Conservation (phyloP, 768 basidiomycete species). For the Phylloporus arenicola region DNA sequence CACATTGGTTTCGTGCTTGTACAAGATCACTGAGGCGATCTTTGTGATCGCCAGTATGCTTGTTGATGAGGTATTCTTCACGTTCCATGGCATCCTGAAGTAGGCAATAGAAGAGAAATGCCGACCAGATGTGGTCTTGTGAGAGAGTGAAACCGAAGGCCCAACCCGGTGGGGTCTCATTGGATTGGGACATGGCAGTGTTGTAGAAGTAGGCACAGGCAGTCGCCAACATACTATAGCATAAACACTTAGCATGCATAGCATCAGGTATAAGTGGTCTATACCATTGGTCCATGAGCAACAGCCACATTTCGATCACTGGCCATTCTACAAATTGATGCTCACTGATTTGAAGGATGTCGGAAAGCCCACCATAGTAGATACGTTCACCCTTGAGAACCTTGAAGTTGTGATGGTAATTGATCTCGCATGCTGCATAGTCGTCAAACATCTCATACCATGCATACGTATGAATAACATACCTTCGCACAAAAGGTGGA, state of each 20-base stretch:
- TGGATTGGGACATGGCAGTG: not conserved
- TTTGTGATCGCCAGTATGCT: not conserved
- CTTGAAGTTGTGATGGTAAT: too few relatives aligned
- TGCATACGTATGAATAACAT: not conserved
- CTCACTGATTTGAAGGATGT: not conserved
- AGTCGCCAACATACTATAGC: not conserved
- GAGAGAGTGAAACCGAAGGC: not conserved
- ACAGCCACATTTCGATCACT: conserved; percentile 1
- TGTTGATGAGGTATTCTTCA: not conserved
- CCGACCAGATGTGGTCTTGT: not conserved
- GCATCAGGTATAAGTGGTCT: not conserved
- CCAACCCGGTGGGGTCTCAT: not conserved
- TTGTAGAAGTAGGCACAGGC: not conserved
- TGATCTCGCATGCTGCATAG: too few relatives aligned
- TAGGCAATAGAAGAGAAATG: not conserved
- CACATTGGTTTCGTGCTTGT: not conserved
- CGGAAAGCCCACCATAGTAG: not conserved
- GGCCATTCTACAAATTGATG: conserved; percentile 2
- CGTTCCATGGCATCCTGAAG: not conserved
- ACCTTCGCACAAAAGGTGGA: conserved; percentile 4
- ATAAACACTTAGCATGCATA: not conserved
- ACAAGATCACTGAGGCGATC: not conserved
- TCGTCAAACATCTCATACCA: not conserved
- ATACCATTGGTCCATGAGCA: conserved; percentile 1
- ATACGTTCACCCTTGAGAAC: not conserved